phyloP scores from a whole-genome alignment of 1,284 basidiomycete species.

The Moesziomyces sp. region DNA sequence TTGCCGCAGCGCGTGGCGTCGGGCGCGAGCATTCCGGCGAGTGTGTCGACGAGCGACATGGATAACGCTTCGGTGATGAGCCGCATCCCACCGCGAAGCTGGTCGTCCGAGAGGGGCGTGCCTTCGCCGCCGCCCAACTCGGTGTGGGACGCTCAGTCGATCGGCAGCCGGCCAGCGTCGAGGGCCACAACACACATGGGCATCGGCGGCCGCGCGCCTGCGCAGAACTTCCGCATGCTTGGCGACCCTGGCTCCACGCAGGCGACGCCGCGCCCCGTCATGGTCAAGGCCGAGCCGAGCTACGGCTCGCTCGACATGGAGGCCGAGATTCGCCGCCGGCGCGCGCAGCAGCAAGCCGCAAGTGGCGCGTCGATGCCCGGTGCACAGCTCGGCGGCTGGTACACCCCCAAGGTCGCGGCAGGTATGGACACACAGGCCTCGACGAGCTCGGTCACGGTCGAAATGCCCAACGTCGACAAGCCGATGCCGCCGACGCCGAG shows the following conservation, averaged over 20 bases:
- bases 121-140: slow-evolving; percentile 55
- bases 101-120: slow-evolving; percentile 46
- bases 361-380: slow-evolving; percentile 18
- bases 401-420: slow-evolving; percentile 38
- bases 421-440: slow-evolving; percentile 12
- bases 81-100: slow-evolving; percentile 52
- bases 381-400: slow-evolving; percentile 49
- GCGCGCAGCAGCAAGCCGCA: slow-evolving; percentile 36
- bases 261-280: slow-evolving; percentile 34
- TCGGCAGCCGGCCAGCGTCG: slow-evolving; percentile 36
- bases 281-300: slow-evolving; percentile 35
- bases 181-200: slow-evolving; percentile 22
- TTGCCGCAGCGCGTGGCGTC: slow-evolving; percentile 25
- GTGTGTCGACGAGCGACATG: slow-evolving; percentile 26
- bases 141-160: slow-evolving; percentile 42
- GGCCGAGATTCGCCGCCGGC: slow-evolving; percentile 46
- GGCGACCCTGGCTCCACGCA: slow-evolving; percentile 21
- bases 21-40: slow-evolving; percentile 26
- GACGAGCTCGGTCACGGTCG: slow-evolving; percentile 26
- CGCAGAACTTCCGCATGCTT: slow-evolving; percentile 39
- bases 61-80: slow-evolving; percentile 25
- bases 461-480: slow-evolving; percentile 31
- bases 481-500: slow-evolving; percentile 43
- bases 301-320: slow-evolving; percentile 58
- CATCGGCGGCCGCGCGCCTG: slow-evolving; percentile 17